Base-by-base conservation (phyloP, 371 early-diverging fungal genomes). In the Lichtheimia corymbifera region DNA sequence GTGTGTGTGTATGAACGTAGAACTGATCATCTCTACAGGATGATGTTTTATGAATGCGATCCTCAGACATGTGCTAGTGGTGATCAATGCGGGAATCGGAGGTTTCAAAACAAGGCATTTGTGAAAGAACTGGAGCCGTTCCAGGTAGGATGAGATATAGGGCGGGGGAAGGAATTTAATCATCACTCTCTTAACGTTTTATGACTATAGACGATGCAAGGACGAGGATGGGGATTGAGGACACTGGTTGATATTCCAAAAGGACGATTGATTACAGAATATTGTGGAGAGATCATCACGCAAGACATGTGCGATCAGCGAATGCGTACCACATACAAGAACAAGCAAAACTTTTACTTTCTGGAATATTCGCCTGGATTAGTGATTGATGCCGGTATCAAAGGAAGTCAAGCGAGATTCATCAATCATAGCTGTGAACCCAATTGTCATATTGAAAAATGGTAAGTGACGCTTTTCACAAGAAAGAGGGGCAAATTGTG, bases 371-470 rank as follows among this genome's bases (percentile, higher is more conserved):
- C 79, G 27, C 74, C 84, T 18, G 88, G 90, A 1, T 90, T 92
- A 59, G 90, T 93, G 18, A 80, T 94, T 49, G 95, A 94, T 78
- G 95, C 85, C 3, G 80, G 84, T 54, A 61, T 74, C 54, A 88
- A 87, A 59, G 95, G 95, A 18, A 91, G 88, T 24, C 85, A 84
- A 25, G 93, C 80, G 17, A 62, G 80, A 28, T 80, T 80, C 53
- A 77, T 80, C 45, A 80, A 80, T 18, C 80, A 80, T 53, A 84
- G 88, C 49, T 96, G 97, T 67, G 87, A 87, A n/a, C 95, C 97
- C 18, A 96, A 96, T 66, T 94, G 95, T 74, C 92, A 90, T 43
- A 92, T 95, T 59, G 93, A 94, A 63, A 92, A 93, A 76, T 93
- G 93, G 93, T 88, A 74, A 53, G 67, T n/a, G n/a, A 11, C 50